Base-by-base conservation (phyloP, 495 filamentous ascomycete genomes). In the Talaromyces liani region DNA sequence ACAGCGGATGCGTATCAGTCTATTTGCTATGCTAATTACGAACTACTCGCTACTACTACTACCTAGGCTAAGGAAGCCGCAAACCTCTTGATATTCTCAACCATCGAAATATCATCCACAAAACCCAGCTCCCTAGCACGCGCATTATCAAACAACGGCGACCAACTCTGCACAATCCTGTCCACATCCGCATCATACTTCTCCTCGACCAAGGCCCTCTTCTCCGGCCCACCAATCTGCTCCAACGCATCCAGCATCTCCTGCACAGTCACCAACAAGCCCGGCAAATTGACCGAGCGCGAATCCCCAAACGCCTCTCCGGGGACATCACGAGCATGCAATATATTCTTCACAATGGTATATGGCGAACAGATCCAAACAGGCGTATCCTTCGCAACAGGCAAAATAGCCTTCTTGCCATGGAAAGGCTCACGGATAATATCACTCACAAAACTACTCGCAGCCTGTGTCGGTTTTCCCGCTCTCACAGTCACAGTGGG, bases 401-500 rank as follows among this genome's bases (percentile, higher is more conserved):
- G 90, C 4, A 92, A 73, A 9, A 87, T 75, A 65, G 85, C 87
- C 72, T 86, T 86, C 64, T 84, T 72, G 4, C 88, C 88, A 41
- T 84, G 72, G 60, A 88, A 75, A 6, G 85, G 85, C 72, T 88
- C 86, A 4, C 86, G 82, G 60, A 89, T 84, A 61, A 94, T 91
- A 6, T 90, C 90, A 9, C 84, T 87, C 34, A 88, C 79, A 64
- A 92, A 94, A 25, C 83, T 86, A 31, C 84, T 87, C 4, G 91
- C 91, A 0, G 91, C 91, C n/a, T 80, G 84, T 0, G 87, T 88
- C 0, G 91, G 91, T 60, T 83, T 84, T 0, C 91, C 91, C 0
- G 90, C 88, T 0, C 91, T 79, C 9, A 94, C 87, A 0, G 82
- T 82, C 47, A 94, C 86, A 1, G 90, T 92, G 0, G 91, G 91